A percentile compares a stretch with the other conserved stretches of the same genome.
phyloP scores from a whole-genome alignment of 23 red algal species.

The Gracilaria caudata region DNA sequence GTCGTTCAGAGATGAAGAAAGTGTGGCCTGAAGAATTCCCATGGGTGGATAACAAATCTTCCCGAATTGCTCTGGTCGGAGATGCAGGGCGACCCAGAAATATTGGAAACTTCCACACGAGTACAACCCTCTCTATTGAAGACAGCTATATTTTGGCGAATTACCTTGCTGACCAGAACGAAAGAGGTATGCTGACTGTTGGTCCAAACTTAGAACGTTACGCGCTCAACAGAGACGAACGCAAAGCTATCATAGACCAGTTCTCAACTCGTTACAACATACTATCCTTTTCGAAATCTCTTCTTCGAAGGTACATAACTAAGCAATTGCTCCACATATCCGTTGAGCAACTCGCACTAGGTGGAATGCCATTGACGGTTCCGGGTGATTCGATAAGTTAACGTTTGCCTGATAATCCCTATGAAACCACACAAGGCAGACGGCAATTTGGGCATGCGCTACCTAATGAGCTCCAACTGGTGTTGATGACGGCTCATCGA shows the following conservation, averaged over 20 bases:
- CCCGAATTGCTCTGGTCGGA: constrained; percentile 51
- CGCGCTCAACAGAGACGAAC: constrained; percentile 25
- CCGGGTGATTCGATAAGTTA: not conserved
- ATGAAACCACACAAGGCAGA: not conserved
- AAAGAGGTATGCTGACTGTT: constrained; percentile 35
- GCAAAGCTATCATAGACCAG: constrained; percentile 35
- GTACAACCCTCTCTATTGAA: constrained; percentile 52
- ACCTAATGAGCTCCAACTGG: constrained; percentile 23
- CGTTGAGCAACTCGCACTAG: constrained; percentile 20
- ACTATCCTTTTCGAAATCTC: constrained; percentile 32
- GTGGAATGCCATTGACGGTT: constrained; percentile 14
- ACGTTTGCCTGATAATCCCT: not conserved
- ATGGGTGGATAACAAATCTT: constrained; percentile 57
- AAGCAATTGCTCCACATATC: constrained; percentile 32
- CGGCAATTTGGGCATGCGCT: not conserved
- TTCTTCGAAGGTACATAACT: constrained; percentile 36
- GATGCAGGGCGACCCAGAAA: constrained; percentile 50
- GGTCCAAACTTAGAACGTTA: constrained; percentile 38
- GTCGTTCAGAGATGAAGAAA: constrained; percentile 56
- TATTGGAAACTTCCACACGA: constrained; percentile 45
- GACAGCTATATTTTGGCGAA: constrained; percentile 63
- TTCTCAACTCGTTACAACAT: constrained; percentile 36
- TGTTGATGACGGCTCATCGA: constrained; percentile 42
- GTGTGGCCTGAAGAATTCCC: constrained; percentile 68
- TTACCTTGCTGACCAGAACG: constrained; percentile 57